Conservation (phyloP, 805 yeast species). For the Wickerhamiella shivajii region DNA sequence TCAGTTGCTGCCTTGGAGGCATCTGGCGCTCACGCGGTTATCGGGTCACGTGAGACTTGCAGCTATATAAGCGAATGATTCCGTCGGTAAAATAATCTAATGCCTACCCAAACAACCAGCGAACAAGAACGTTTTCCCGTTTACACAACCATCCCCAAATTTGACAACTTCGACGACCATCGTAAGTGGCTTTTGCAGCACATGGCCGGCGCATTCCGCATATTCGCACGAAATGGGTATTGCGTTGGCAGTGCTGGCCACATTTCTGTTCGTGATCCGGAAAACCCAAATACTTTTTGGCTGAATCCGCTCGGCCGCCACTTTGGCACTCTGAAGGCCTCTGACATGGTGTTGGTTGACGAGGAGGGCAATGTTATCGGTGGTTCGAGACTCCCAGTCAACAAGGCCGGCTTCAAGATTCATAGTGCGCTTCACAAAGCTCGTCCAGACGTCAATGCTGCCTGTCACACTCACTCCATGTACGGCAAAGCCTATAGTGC, state of each 20-base stretch:
- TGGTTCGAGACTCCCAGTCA: slow-evolving; percentile 40
- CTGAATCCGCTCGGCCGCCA: slow-evolving; percentile 78
- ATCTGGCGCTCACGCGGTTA: no score
- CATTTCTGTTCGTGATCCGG: slow-evolving; percentile 73
- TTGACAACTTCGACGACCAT: slow-evolving; percentile 12
- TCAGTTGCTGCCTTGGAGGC: no score
- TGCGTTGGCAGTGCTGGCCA: slow-evolving; percentile 77
- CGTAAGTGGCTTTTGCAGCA: slow-evolving; percentile 32
- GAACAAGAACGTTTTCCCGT: slow-evolving; percentile 10
- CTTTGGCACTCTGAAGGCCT: slow-evolving; percentile 43
- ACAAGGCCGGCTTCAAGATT: slow-evolving; percentile 57
- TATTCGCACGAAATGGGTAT: slow-evolving; percentile 65
- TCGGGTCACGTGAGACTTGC: no score
- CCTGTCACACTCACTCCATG: slow-evolving; percentile 55
- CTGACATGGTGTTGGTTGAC: slow-evolving; percentile 50
- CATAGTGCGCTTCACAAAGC: slow-evolving; percentile 55
- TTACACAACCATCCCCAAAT: slow-evolving; percentile 13
- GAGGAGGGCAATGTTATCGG: slow-evolving; percentile 50
- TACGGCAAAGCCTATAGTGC: slow-evolving; percentile 53
- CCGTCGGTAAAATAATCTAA: no score
- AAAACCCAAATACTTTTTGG: slow-evolving; percentile 71
- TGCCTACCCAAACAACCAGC: background rate
- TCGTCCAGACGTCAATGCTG: slow-evolving; percentile 57
- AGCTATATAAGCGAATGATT: background rate
- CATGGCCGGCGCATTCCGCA: slow-evolving; percentile 74